phyloP scores from a whole-genome alignment of 176 grass and related monocot species.

The Hsuehochloa calcarea region DNA sequence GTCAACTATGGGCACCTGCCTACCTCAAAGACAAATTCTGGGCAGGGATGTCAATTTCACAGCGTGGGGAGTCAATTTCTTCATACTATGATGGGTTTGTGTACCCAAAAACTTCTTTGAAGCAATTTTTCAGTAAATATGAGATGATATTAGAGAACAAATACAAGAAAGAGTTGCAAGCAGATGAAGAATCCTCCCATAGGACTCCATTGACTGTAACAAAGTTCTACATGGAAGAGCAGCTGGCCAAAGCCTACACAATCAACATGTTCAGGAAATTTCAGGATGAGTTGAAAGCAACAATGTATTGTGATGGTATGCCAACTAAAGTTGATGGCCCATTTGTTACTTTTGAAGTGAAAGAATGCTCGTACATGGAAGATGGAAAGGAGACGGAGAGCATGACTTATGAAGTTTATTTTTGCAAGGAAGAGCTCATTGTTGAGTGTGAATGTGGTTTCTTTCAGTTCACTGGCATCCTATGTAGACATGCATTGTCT shows the following conservation, averaged over 20 bases:
- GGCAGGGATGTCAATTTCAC: constrained; percentile 80
- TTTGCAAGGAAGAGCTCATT: constrained; percentile 50
- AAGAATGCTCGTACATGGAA: constrained; percentile 88
- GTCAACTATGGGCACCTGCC: constrained; percentile 69
- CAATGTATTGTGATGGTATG: constrained; percentile 94
- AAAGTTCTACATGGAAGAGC: constrained; percentile 98
- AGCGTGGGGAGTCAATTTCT: constrained; percentile 50
- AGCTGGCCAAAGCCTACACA: constrained; percentile 85
- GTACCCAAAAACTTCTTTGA: constrained; percentile 90
- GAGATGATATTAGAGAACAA: constrained; percentile 85
- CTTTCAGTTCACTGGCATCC: constrained; percentile 80
- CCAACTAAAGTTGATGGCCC: constrained; percentile 56
- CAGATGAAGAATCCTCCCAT: constrained; percentile 82
- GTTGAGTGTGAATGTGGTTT: constrained; percentile 81
- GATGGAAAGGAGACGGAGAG: constrained; percentile 76
- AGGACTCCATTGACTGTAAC: constrained; percentile 79
- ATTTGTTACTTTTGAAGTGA: constrained; percentile 73
- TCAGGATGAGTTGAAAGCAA: constrained; percentile 93
- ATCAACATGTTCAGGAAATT: constrained; percentile 93
- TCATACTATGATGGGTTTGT: constrained; percentile 93
- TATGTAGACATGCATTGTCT: constrained; percentile 85
- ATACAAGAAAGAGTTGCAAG: constrained; percentile 89
- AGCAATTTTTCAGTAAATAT: constrained; percentile 91
- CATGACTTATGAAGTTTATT: constrained; percentile 75
- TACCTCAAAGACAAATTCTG: constrained; percentile 91